phyloP scores from a whole-genome alignment of 2,329 filamentous ascomycete species.

The Periconia sp. region DNA sequence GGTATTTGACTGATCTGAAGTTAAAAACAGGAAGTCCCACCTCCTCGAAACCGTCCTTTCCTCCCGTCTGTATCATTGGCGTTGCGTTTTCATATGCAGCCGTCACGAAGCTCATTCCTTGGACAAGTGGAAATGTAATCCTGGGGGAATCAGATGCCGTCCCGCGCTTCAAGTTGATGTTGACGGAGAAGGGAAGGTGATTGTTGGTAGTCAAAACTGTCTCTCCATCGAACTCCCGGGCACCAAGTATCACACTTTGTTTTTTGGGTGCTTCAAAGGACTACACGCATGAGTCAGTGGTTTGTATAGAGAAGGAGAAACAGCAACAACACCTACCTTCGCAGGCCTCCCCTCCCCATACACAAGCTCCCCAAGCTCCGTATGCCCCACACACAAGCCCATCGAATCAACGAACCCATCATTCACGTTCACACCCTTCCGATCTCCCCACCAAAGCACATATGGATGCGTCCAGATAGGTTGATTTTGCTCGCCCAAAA shows the following conservation, averaged over 20 bases:
- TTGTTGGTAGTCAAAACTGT: constrained; percentile 60
- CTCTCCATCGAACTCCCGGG: constrained; percentile 66
- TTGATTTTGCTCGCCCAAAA: constrained; percentile 70
- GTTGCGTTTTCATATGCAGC: constrained; percentile 70
- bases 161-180: constrained; percentile 65
- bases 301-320: neutral
- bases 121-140: constrained; percentile 79
- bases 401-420: constrained; percentile 59
- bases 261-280: constrained; percentile 84
- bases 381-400: constrained; percentile 78
- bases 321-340: constrained; percentile 17
- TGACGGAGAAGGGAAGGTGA: constrained; percentile 59
- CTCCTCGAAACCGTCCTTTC: constrained; percentile 67
- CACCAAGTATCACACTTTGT: constrained; percentile 79
- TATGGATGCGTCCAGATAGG: constrained; percentile 72
- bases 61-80: constrained; percentile 70
- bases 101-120: constrained; percentile 88
- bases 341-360: constrained; percentile 56
- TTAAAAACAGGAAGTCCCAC: constrained; percentile 62
- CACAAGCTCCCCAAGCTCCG: constrained; percentile 66
- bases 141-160: constrained; percentile 56
- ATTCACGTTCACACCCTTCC: constrained; percentile 42
- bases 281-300: constrained; percentile 6
- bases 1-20: constrained; percentile 73
- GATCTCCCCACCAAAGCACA: constrained; percentile 47